These are phyloP conservation scores for Coemansia pectinata DNA, from an alignment of 192 early-diverging fungal species.

Conservation along the genomic window DNA sequence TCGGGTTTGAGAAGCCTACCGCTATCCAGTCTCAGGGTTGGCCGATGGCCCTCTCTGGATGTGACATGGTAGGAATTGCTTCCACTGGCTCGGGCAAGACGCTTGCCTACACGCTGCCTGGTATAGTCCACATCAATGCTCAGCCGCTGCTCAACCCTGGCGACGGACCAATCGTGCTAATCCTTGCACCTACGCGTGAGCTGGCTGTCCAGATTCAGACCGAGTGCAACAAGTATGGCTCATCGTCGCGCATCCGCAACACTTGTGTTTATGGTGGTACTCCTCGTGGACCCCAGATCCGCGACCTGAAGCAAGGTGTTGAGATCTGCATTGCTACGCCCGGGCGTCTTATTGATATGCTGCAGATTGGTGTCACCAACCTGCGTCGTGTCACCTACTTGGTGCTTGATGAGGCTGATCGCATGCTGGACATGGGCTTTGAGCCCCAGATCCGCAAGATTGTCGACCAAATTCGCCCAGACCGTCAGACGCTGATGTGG, in stretches of 20 bases:
- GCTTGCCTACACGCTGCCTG: constrained; percentile 90
- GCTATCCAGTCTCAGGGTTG: constrained; percentile 97
- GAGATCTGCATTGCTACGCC: constrained; percentile 99
- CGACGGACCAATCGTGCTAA: constrained; percentile 95
- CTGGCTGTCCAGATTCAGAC: constrained; percentile 96
- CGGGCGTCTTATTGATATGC: constrained; percentile 97
- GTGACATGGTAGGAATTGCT: constrained; percentile 91
- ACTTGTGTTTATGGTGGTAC: constrained; percentile 97
- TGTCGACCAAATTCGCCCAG: constrained; percentile 95
- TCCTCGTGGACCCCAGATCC: constrained; percentile 85
- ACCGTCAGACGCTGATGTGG: constrained; percentile 99
- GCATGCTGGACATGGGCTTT: constrained; percentile 99
- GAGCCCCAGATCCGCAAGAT: constrained; percentile 98
- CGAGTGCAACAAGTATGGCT: constrained; percentile 93
- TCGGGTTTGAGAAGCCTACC: constrained; percentile 88
- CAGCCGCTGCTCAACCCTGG: constrained; percentile 89
- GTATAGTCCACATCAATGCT: constrained; percentile 98
- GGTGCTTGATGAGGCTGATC: constrained; percentile 98
- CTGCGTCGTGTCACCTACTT: constrained; percentile 93
- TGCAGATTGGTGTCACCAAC: constrained; percentile 86
- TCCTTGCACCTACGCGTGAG: constrained; percentile 96
- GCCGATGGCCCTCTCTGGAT: constrained; percentile 96
- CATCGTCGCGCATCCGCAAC: constrained; percentile 86
- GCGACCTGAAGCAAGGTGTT: constrained; percentile 80
- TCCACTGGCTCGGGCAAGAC: constrained; percentile 94